Conservation (phyloP, 1,284 basidiomycete species). For the Takashimella tepidaria region DNA sequence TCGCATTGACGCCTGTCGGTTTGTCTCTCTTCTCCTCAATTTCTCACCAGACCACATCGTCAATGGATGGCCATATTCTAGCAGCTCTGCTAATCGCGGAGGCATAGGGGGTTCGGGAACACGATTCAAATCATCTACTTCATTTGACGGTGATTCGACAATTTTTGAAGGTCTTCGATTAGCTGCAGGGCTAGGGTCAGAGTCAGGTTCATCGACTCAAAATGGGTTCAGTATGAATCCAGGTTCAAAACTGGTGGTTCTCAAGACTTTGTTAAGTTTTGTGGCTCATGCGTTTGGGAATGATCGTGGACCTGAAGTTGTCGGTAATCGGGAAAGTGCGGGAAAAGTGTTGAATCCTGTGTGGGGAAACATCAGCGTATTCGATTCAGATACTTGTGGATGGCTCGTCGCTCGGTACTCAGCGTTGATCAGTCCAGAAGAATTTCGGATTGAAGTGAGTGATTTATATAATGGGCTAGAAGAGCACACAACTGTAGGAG, state of each 20-base stretch:
- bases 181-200: conserved; percentile 41
- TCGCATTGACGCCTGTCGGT: conserved; percentile 77
- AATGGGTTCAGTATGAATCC: conserved; percentile 31
- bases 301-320: too few relatives aligned
- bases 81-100: too few relatives aligned
- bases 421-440: neutral
- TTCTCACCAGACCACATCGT: conserved; percentile 64
- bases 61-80: conserved; percentile 56
- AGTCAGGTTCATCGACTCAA: conserved; percentile 36
- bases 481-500: conserved; percentile 15
- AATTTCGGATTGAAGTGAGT: neutral
- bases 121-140: too few relatives aligned
- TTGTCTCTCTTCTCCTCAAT: conserved; percentile 74
- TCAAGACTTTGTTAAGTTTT: conserved; percentile 39
- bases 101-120: neutral
- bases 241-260: conserved; percentile 33
- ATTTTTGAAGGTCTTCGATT: conserved; percentile 45
- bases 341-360: too few relatives aligned
- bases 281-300: conserved; percentile 24
- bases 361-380: too few relatives aligned
- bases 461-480: conserved; percentile 2
- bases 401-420: neutral
- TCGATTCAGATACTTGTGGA: too few relatives aligned
- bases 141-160: conserved; percentile 15
- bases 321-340: too few relatives aligned